Base-by-base conservation (phyloP, 306 rosid species). In the Luffa aegyptiaca region DNA sequence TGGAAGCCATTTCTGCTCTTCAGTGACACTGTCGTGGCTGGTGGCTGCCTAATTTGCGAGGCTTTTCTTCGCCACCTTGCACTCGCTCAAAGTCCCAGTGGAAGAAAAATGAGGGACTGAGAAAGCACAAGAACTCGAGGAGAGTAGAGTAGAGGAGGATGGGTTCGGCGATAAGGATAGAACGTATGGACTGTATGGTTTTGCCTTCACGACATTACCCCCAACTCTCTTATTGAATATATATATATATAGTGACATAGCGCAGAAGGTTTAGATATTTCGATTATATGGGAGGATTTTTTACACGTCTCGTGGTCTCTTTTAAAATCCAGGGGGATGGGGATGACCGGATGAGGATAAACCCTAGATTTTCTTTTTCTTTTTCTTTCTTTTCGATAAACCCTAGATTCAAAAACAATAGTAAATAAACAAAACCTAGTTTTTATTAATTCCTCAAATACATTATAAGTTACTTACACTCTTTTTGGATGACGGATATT, bases 1-100 rank as follows among this genome's bases (percentile, higher is more conserved):
- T 68, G 3, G 92, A 90, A 77, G 98, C 82, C 98, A 95, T 94
- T 72, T 68, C 71, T 51, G 9, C 31, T 66, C 26, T 18, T 4
- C 51, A 21, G 44, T 26, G 31, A 26, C 31, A 1, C 31, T 26
- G 31, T 26, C 72, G 37, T 37, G 48, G 37, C 48, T 8, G 44
- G 53, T 49, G 77, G 77, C 42, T 6, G 21, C 7, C 18, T 46
- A 46, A 21, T 11, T 72, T 14, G 39, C 58, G 37, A 26, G 10
- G 31, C n/a, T 42, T 45, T 71, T 4, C 77, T 45, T 33, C 62
- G 61, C 73, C 49, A 66, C 35, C 53, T 39, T 70, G 76, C 5
- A 44, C 57, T 46, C 20, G 36, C 57, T 45, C 76, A 45, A 71
- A 69, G 36, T 42, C 75, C 52, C 52, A 18, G 17, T n/a, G 20